Conservation (phyloP, 108 stramenopile species). For the Cyclotella distinguenda region DNA sequence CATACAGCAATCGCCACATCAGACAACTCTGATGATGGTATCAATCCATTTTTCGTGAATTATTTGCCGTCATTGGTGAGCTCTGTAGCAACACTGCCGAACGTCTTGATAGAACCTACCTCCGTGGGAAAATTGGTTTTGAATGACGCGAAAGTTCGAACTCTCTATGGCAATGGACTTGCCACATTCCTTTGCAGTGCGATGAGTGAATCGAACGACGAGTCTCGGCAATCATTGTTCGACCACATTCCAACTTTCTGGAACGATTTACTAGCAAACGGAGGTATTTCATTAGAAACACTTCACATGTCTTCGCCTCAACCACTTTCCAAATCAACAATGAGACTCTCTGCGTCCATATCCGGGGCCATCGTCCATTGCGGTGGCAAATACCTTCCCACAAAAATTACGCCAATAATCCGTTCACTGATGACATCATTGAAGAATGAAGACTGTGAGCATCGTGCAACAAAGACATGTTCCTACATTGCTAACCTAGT, state of each 20-base stretch:
- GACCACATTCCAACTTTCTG: conserved; percentile 8
- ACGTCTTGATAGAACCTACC: conserved; percentile 14
- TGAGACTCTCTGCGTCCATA: conserved; percentile 45
- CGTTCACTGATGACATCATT: conserved; percentile 73
- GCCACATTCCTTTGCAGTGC: conserved; percentile 4
- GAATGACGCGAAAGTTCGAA: conserved; percentile 18
- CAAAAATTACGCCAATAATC: conserved; percentile 67
- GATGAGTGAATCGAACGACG: not conserved
- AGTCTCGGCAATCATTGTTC: not conserved
- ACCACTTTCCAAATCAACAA: conserved; percentile 30
- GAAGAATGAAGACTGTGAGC: conserved; percentile 56
- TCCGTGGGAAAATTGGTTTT: conserved; percentile 3
- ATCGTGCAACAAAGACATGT: conserved; percentile 28
- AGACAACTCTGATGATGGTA: not conserved
- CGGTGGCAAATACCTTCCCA: conserved; percentile 41
- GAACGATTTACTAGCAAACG: conserved; percentile 8
- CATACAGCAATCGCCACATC: conserved; percentile 19
- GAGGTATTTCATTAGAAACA: conserved; percentile 27
- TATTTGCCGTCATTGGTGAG: conserved; percentile 16
- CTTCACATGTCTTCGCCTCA: conserved; percentile 8
- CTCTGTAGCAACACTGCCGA: not conserved
- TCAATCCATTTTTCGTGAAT: conserved; percentile 6
- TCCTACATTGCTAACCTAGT: conserved; percentile 39
- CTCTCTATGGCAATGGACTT: conserved; percentile 27
- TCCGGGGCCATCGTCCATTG: conserved; percentile 52